These are phyloP conservation scores for Rhynchosporium secalis DNA, from an alignment of 2,329 filamentous ascomycete genomes.

Conservation along the genomic window DNA sequence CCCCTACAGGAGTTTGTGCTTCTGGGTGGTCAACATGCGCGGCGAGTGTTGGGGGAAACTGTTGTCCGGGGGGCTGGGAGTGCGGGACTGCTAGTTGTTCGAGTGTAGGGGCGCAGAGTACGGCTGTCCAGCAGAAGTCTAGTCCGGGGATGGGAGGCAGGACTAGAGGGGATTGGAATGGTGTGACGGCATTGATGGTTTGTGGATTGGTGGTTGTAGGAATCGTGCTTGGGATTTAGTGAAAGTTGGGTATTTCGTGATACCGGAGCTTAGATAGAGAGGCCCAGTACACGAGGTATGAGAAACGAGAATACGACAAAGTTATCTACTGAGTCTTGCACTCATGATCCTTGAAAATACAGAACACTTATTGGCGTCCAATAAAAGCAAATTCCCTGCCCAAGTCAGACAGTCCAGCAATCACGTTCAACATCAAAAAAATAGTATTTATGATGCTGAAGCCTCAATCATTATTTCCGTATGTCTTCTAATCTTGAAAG, in stretches of 20 bases:
- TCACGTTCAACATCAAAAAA: too few relatives aligned
- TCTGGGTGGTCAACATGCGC: slow-evolving; percentile 76
- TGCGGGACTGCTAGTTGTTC: slow-evolving; percentile 76
- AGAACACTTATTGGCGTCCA: too few relatives aligned
- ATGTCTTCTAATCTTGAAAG: too few relatives aligned
- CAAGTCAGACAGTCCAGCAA: too few relatives aligned
- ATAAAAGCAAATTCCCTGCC: too few relatives aligned
- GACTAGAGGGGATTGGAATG: neutral
- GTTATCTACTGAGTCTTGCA: too few relatives aligned
- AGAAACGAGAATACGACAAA: neutral
- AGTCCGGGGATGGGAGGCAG: slow-evolving; percentile 20
- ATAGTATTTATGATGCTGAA: too few relatives aligned
- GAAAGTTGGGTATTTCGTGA: neutral
- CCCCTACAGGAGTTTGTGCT: slow-evolving; percentile 59
- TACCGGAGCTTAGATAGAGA: neutral
- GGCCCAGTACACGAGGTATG: neutral
- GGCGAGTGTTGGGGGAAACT: slow-evolving; percentile 68
- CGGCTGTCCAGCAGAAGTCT: slow-evolving; percentile 39
- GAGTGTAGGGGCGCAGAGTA: slow-evolving; percentile 54
- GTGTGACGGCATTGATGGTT: slow-evolving; percentile 11
- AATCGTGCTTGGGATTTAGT: slow-evolving; percentile 15
- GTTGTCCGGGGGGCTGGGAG: slow-evolving; percentile 75
- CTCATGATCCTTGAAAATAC: too few relatives aligned
- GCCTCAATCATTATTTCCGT: too few relatives aligned
- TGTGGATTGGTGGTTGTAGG: slow-evolving; percentile 11